Conservation (phyloP, 306 rosid genomes). For the Fagus sylvatica region DNA sequence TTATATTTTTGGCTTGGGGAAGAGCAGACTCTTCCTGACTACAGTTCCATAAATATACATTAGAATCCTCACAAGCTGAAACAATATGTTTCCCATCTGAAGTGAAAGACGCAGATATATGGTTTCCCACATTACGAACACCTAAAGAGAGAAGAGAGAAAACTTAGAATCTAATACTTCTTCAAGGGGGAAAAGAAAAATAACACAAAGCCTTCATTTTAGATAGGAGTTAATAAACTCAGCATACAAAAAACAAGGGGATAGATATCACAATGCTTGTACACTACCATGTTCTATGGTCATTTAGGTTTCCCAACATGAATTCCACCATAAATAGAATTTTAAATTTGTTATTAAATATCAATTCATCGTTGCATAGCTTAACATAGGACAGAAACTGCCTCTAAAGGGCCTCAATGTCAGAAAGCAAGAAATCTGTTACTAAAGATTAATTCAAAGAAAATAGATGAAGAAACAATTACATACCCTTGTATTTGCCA, state of each 20-base stretch:
- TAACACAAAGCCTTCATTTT: neutral
- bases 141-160: slow-evolving; percentile 48
- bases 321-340: neutral
- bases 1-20: slow-evolving; percentile 37
- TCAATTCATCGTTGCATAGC: neutral
- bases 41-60: slow-evolving; percentile 79
- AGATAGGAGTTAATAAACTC: neutral
- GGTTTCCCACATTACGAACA: slow-evolving; percentile 53
- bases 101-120: slow-evolving; percentile 67
- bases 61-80: slow-evolving; percentile 86
- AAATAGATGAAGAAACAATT: slow-evolving; percentile 8
- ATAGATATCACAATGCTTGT: slow-evolving; percentile 11
- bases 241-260: slow-evolving; percentile 3
- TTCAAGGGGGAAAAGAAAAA: neutral
- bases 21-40: slow-evolving; percentile 34
- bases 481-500: slow-evolving; percentile 78
- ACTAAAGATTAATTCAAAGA: slow-evolving; percentile 6
- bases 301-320: slow-evolving; percentile 16
- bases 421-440: neutral
- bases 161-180: slow-evolving; percentile 26
- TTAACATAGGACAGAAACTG: neutral
- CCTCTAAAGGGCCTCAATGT: neutral
- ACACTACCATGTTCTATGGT: neutral
- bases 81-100: slow-evolving; percentile 90
- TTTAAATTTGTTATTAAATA: neutral